Base-by-base conservation (phyloP, 2,329 filamentous ascomycete genomes). In the Allantophomopsis lycopodina region DNA sequence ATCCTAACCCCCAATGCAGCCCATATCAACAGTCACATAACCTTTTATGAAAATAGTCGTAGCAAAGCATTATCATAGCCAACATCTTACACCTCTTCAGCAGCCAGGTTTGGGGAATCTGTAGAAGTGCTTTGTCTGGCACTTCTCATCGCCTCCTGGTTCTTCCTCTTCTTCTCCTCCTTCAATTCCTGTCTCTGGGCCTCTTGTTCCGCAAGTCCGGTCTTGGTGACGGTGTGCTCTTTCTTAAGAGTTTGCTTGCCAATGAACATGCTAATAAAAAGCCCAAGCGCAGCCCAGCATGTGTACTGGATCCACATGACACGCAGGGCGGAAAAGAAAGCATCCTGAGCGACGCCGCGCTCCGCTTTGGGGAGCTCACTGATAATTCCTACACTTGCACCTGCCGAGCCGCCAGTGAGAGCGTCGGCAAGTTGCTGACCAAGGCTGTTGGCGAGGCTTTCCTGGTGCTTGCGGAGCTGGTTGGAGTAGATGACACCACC, bases 401-500 rank as follows among this genome's bases (percentile, higher is more conserved):
- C 53, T n/a, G 51, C 53, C 2, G 45, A 48, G 6, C 45, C 37
- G 13, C 54, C 54, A 1, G 48, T 49, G 5, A 57, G 44, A 7
- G 39, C 23, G 16, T 42, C 38, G 1, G 53, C 54, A 5, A 43
- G 39, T 13, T 38, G 16, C 7, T 47, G 40, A 4, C 55, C 52
- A 2, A 57, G 42, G 2, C 44, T 40, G 7, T 40, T 34, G 2
- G 48, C 14, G 2, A 58, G 44, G 13, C 39, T 28, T 0, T 41
- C n/a, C 16, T 40, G 40, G 3, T 44, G 44, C 30, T 54, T 55
- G 35, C 52, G 44, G 53, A 58, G 57, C 35, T 63, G 60, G 46
- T 69, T 70, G 40, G 69, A 64, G 44, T 71, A 69, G 4, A 71
- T 61, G 0, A 68, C 65, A 2, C 64, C 61, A 8, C 66, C 66